These are phyloP conservation scores for Anastatica hierochuntica DNA, from an alignment of 345 rosid genomes.

Conservation along the genomic window DNA sequence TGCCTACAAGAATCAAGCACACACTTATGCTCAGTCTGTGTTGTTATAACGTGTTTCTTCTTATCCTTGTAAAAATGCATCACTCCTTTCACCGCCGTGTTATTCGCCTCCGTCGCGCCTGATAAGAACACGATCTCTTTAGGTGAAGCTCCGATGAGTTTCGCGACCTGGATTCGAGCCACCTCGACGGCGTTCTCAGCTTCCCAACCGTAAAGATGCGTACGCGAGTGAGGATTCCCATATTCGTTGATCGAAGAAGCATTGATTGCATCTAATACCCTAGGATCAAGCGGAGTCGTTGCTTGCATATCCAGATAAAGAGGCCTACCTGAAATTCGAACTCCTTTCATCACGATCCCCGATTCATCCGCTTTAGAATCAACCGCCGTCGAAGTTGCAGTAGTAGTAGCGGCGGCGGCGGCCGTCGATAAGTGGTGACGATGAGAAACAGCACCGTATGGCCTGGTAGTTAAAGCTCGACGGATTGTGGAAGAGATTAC, in stretches of 20 bases:
- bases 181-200: constrained; percentile 79
- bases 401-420: constrained; percentile 14
- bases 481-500: constrained; percentile 41
- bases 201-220: constrained; percentile 97
- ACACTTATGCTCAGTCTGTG: constrained; percentile 96
- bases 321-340: constrained; percentile 57
- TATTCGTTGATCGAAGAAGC: constrained; percentile 58
- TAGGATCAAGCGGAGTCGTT: constrained; percentile 86
- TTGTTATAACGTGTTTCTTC: constrained; percentile 82
- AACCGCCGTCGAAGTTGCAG: constrained; percentile 13
- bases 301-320: constrained; percentile 73
- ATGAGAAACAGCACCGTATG: constrained; percentile 5
- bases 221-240: constrained; percentile 94
- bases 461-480: constrained; percentile 20
- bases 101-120: constrained; percentile 93
- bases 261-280: constrained; percentile 85
- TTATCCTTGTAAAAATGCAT: constrained; percentile 88
- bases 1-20: constrained; percentile 92
- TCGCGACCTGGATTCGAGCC: constrained; percentile 67
- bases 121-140: constrained; percentile 87
- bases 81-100: constrained; percentile 77
- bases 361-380: constrained; percentile 29
- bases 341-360: constrained; percentile 56
- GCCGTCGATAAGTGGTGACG: constrained; percentile 32
- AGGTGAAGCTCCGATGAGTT: constrained; percentile 71